Evolutionary conservation across 176 grass and related monocot species (phyloP).

Genomic region (Thalia dealbata): DNA sequence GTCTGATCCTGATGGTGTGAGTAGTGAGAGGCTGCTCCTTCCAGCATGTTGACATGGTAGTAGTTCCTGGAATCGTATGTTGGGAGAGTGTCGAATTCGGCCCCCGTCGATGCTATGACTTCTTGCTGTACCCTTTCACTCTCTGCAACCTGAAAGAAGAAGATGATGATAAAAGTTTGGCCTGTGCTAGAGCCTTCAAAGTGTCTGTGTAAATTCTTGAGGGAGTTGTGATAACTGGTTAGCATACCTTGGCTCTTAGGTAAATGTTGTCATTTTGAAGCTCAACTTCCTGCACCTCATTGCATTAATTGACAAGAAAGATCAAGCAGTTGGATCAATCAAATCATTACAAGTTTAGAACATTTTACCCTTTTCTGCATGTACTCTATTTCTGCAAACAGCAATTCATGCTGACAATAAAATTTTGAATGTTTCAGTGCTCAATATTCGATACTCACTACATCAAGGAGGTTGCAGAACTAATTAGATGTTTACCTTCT

Average conservation of each 20-base stretch:
- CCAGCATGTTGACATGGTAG: conserved; percentile 50
- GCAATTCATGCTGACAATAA: conserved; percentile 46
- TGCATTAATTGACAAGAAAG: not conserved
- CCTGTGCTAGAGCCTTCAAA: not conserved
- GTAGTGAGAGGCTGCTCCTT: conserved; percentile 32
- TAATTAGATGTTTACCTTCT: conserved; percentile 42
- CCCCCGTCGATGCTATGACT: conserved; percentile 14
- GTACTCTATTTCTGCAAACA: conserved; percentile 57
- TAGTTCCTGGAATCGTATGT: conserved; percentile 53
- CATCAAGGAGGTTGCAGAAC: no score
- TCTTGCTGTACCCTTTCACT: conserved; percentile 35
- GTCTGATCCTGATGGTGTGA: conserved; percentile 46
- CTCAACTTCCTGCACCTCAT: conserved; percentile 37
- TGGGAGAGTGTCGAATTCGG: conserved; percentile 51
- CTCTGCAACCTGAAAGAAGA: conserved; percentile 28
- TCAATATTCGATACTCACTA: no score
- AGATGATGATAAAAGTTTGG: not conserved
- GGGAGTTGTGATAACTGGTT: not conserved
- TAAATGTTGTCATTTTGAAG: conserved; percentile 56
- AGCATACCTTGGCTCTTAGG: conserved; percentile 55
- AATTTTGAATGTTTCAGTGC: not conserved
- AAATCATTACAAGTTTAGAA: not conserved
- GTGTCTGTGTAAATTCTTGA: not conserved
- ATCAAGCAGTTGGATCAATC: not conserved
- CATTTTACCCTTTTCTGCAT: conserved; percentile 51